Base-by-base conservation (phyloP, 306 rosid species). In the Malus asiatica region DNA sequence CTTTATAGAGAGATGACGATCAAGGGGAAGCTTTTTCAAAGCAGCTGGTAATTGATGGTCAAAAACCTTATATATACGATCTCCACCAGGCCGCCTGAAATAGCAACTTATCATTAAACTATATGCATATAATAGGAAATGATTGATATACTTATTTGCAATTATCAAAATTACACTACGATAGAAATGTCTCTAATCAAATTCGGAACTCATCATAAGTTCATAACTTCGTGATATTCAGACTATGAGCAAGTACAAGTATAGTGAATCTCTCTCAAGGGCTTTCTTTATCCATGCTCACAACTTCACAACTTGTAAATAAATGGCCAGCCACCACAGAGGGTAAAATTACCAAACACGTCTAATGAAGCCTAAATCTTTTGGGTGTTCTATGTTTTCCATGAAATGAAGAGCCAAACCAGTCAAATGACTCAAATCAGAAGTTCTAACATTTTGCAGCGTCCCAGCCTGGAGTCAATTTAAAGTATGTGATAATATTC, bases 31-130 rank as follows among this genome's bases (percentile, higher is more conserved):
- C 81, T 96, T 96, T 83, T 92, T 96, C 25, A 96, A 80, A 78
- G 99, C 99, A 76, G 99, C 98, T 1, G 99, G 99, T 81, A 96
- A 75, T 74, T 96, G 99, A 79, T 96, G 87, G 79, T 96, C 99
- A 72, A 96, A 96, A 72, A 96, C 99, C 78, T 95, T 96, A 53
- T 96, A 92, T 82, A 96, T 96, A 69, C 97, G 90, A 83, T 96
- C 99, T 76, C 99, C 99, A 55, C 99, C 99, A 78, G 99, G 93
- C 77, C 99, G 93, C 86, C 99, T 96, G 83, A 75, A 75, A 75
- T 75, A 70, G 18, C 46, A 66, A 66, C 22, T 2, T 18, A 7
- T 27, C 9, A 52, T 45, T 29, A 40, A 42, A 11, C 7, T 22
- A 59, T 9, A 35, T 15, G 25, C 20, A 27, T 27, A 27, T 27